phyloP scores from a whole-genome alignment of 1,284 basidiomycete species.

The Wolfiporia cocos region DNA sequence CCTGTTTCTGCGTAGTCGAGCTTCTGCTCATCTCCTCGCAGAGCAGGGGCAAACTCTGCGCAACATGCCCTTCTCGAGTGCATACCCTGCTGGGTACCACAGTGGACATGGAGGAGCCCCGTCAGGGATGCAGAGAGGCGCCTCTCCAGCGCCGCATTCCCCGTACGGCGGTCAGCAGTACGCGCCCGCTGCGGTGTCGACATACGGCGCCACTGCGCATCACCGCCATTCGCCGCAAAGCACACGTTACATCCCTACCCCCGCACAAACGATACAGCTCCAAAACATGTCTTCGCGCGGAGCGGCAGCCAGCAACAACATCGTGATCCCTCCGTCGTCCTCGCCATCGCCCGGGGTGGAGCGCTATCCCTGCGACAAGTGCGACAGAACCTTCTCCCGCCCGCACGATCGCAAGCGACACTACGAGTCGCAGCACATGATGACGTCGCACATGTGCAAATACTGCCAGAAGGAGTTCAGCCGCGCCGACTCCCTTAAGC shows the following conservation, averaged over 20 bases:
- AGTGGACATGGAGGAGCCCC: not conserved
- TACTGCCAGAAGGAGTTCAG: conserved; percentile 72
- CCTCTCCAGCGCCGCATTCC: not conserved
- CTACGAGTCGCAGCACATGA: conserved; percentile 67
- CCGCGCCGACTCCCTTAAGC: conserved; percentile 52
- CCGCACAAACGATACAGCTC: conserved; percentile 17
- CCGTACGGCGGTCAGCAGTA: conserved; percentile 5
- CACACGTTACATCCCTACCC: conserved; percentile 18
- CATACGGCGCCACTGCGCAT: conserved; percentile 6
- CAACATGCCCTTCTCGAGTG: conserved; percentile 13
- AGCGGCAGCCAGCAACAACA: conserved; percentile 8
- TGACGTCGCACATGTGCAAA: conserved; percentile 58
- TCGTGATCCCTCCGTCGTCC: conserved; percentile 16
- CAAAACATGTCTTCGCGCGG: conserved; percentile 14
- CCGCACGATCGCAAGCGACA: conserved; percentile 76
- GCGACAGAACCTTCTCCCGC: conserved; percentile 70
- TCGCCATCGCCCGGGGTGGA: conserved; percentile 26
- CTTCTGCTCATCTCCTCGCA: conserved; percentile 3
- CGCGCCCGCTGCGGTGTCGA: no score
- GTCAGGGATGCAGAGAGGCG: not conserved
- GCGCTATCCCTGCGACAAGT: conserved; percentile 62
- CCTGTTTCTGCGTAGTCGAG: not conserved
- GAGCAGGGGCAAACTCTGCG: conserved; percentile 13
- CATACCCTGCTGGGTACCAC: conserved; percentile 4
- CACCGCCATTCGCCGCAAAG: conserved; percentile 14